A percentile compares a stretch with the other conserved stretches of the same genome.
Evolutionary conservation across 768 basidiomycete species (phyloP).

Genomic region (Lactarius quietus): DNA sequence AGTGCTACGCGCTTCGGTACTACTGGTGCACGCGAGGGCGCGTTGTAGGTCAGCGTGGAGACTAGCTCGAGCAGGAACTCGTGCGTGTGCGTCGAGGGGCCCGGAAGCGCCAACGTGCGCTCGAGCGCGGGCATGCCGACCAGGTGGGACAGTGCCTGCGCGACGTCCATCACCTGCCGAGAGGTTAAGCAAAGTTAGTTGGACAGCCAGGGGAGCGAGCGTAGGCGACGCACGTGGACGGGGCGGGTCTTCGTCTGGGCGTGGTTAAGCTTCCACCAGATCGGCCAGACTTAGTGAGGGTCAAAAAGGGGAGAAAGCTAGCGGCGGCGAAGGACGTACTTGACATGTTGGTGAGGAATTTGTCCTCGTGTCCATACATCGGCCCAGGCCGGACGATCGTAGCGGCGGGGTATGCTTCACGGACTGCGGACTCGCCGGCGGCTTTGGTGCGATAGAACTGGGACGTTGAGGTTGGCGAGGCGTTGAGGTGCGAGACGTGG

Average conservation of each 20-base stretch:
- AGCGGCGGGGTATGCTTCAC: constrained; percentile 75
- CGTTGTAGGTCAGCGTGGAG: constrained; percentile 72
- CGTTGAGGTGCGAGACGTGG: constrained; percentile 95
- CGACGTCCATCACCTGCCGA: constrained; percentile 86
- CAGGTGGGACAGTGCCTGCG: constrained; percentile 83
- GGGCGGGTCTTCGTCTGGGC: constrained; percentile 84
- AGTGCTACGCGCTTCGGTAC: constrained; percentile 73
- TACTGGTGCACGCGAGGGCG: constrained; percentile 65
- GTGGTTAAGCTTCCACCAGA: constrained; percentile 92
- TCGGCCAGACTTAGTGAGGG: constrained; percentile 66
- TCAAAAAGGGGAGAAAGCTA: constrained; percentile 18
- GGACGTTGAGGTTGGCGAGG: constrained; percentile 71
- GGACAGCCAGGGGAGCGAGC: constrained; percentile 4
- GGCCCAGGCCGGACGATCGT: constrained; percentile 83
- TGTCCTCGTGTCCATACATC: constrained; percentile 96
- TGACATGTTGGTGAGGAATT: constrained; percentile 87
- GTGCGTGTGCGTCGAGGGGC: constrained; percentile 81
- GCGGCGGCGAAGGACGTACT: constrained; percentile 47
- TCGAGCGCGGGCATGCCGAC: constrained; percentile 58
- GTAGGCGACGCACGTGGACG: constrained; percentile 65
- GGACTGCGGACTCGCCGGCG: constrained; percentile 85
- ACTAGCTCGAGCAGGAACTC: constrained; percentile 79
- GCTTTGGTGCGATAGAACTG: constrained; percentile 87
- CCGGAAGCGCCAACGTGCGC: constrained; percentile 77
- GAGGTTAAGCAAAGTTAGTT: background rate